Base-by-base conservation (phyloP, 768 basidiomycete species). In the Tulasnella sp. region DNA sequence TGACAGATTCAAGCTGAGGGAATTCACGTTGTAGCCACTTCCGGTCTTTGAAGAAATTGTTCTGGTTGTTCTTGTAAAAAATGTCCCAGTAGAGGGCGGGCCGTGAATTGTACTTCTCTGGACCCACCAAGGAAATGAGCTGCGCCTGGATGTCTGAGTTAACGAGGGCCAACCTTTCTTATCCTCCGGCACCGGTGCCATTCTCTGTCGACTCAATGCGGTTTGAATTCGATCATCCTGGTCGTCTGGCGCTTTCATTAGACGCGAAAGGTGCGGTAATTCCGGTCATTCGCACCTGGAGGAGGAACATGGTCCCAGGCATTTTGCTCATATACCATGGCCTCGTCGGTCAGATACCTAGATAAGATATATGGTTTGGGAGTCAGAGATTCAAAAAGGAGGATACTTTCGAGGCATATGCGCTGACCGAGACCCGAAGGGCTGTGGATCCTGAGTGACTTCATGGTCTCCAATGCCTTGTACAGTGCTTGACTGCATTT, bases 1-100 rank as follows among this genome's bases (percentile, higher is more conserved):
- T 87, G 1, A 91, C 91, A 14, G 86, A 86, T 34, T 92, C 84
- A 29, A 99, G 87, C 80, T 98, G 96, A 0, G 93, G 93, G 80
- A 99, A 99, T 82, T 99, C 97, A n/a, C 93, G 89, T 79, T 93
- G 89, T 38, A 99, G 85, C 97, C 97, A 99, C 85, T 94, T 93
- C 76, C 97, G 87, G 83, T 99, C 91, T 52, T 93, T 91, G 85
- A 99, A 99, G 84, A 99, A 99, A 79, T 96, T 96, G 81, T 84
- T 87, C 29, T 89, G 86, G 78, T 97, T 96, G 73, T 86, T 86
- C 80, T 91, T 91, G 86, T 99, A 99, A 80, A 99, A 98, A 75
- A 90, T 90, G 81, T 99, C 93, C 96, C 96, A 97, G 80, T 79
- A 83, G 6, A 78, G 76, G 7, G 80, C 80, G 8, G 83, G 81